Evolutionary conservation across 208 protist species (phyloP).

Genomic region (Trichomonas tenax): DNA sequence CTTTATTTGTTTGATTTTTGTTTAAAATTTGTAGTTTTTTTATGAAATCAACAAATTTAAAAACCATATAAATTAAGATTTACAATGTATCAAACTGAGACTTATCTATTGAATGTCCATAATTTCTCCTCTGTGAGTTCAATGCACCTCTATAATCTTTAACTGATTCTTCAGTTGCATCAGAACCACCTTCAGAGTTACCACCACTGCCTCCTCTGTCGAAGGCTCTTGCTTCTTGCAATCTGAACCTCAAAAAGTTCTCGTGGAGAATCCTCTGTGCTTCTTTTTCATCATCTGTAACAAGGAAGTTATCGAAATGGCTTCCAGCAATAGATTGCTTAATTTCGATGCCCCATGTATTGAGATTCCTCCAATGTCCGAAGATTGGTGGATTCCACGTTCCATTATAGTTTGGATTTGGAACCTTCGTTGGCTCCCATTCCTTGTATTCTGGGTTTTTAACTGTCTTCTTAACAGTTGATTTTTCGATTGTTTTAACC

Average conservation of each 20-base stretch:
- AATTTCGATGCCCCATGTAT: neutral
- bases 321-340: neutral
- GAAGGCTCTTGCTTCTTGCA: neutral
- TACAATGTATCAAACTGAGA: neutral
- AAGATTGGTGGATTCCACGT: neutral
- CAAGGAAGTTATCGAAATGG: neutral
- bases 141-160: neutral
- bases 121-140: neutral
- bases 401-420: neutral
- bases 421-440: neutral
- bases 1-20: no score
- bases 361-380: neutral
- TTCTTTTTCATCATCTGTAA: neutral
- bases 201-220: neutral
- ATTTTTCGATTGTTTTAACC: neutral
- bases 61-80: neutral
- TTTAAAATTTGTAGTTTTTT: no score
- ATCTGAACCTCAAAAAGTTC: neutral
- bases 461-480: constrained; percentile 15
- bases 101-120: neutral
- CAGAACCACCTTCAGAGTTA: neutral
- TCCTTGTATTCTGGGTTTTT: constrained; percentile 37
- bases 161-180: neutral
- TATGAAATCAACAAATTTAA: neutral
- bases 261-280: neutral